Conservation (phyloP, 306 rosid genomes). For the Dryas drummondii region DNA sequence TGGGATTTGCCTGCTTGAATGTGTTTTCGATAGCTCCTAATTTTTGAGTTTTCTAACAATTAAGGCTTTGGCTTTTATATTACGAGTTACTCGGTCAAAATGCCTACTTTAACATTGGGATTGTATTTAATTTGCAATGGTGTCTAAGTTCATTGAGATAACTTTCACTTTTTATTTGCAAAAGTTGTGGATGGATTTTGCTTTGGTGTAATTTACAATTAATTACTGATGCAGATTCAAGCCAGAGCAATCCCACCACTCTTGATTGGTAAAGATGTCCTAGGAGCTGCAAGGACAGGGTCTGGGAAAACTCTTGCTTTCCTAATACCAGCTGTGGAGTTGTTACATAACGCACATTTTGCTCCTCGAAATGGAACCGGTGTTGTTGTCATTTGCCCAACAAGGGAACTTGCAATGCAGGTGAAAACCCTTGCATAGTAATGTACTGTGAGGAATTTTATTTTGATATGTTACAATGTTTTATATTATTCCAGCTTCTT, state of each 20-base stretch:
- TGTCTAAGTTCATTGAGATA: background rate
- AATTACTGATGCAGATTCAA: constrained; percentile 68
- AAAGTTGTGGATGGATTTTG: background rate
- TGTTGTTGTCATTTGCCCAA: constrained; percentile 84
- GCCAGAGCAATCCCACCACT: constrained; percentile 68
- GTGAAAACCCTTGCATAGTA: constrained; percentile 31
- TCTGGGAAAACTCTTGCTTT: constrained; percentile 96
- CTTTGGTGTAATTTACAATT: background rate
- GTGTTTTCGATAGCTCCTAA: background rate
- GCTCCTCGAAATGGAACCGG: constrained; percentile 80
- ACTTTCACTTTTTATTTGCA: background rate
- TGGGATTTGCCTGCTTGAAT: background rate
- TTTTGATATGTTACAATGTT: background rate
- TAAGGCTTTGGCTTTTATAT: too few species aligned
- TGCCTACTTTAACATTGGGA: background rate
- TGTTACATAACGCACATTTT: constrained; percentile 51
- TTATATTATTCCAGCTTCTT: too few species aligned
- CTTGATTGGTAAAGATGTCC: constrained; percentile 71
- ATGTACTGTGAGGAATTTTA: background rate
- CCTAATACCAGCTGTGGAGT: constrained; percentile 84
- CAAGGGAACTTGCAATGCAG: constrained; percentile 97
- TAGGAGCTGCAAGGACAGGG: constrained; percentile 98
- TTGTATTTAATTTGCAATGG: background rate
- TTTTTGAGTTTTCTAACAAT: too few species aligned
- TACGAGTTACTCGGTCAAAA: too few species aligned